Base-by-base conservation (phyloP, 208 protist genomes). In the Acanthamoeba healyi region DNA sequence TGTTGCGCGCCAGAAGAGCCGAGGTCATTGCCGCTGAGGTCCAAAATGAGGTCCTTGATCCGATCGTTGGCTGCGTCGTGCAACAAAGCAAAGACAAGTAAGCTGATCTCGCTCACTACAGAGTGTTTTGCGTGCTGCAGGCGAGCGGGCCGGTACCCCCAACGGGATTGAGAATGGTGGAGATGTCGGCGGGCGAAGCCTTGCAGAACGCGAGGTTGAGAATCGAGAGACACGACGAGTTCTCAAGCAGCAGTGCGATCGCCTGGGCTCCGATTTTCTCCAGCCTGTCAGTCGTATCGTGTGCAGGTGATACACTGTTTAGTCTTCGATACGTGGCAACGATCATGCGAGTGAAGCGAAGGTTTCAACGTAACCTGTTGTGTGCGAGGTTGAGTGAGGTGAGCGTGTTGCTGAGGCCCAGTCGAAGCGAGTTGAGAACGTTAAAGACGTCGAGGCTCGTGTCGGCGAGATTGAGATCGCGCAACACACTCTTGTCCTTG, bases 211-310 rank as follows among this genome's bases (percentile, higher is more conserved):
- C 44, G 46, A 93, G 58, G 44, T 93, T 93, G 44, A 93, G 88
- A 5, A 63, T 61, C 26, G 32, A 29, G 44, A 93, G 88, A 63
- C 88, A 93, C 22, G n/a, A 56, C 12, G 38, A 61, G 7, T 2
- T 22, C 22, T 72, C 56, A 4, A 93, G 2, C 42, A 93, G 44
- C 40, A 93, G 34, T 17, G 42, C 65, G 15, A 93, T 40, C n/a
- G 88, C 58, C 24, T 93, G 88, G n/a, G 88, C 36, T 24, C 88
- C 88, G 29, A 46, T 82, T 34, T 93, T 93, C 19, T 93, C 88
- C 26, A 93, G 38, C 34, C 84, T 90, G 56, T 29, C 29, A 40
- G 9, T 2, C 9, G 12, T 38, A 72, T n/a, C n/a, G n/a, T n/a
- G n/a, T n/a, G n/a, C n/a, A n/a, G n/a, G n/a, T n/a, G n/a, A n/a